Evolutionary conservation across 257 asterid species (phyloP), one percentile per base, ranked within the genome.

Genomic region (Solanum chiquidenum): DNA sequence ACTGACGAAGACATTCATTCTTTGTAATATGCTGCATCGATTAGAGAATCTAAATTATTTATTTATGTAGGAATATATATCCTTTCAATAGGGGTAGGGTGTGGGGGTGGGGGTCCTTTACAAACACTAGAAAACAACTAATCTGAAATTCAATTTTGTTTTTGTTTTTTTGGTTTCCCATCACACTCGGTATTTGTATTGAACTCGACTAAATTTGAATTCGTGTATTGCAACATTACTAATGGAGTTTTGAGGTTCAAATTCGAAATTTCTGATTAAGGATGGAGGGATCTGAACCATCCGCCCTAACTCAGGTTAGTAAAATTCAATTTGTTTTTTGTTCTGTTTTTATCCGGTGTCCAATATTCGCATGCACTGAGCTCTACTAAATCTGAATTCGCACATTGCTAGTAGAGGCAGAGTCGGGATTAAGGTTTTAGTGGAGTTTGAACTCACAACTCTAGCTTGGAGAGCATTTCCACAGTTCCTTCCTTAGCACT

Each of bases 1-100:
- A 66, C 91, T 87, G 92, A 87, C 84, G 87, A 90, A 90, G 91
- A 90, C 92, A 90, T 89, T 90, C 90, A 89, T 90, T 90, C 91
- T 83, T 88, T 84, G 83, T 73, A 72, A 89, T 66, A 62, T 37
- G 88, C 87, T 86, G 86, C 87, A 90, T 38, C 52, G 64, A 68
- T 35, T 25, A 74, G 74, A 88, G 87, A 88, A 90, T 90, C 88
- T 88, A 64, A 88, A 84, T 87, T 83, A 66, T 85, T 87, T 69
- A 66, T 85, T 87, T 29, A 71, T 58, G 34, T 77, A 6, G 2
- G 14, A 77, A 38, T 79, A 27, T 49, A 46, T 44, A 49, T 44
- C 66, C 64, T 86, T 82, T 83, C 20, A n/a, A 83, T 3, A 6
- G 60, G 66, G 89, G 23, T 68, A 9, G 9, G 74, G 73, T 12